phyloP scores from a whole-genome alignment of 1,284 basidiomycete species.

The Irpex sp. region DNA sequence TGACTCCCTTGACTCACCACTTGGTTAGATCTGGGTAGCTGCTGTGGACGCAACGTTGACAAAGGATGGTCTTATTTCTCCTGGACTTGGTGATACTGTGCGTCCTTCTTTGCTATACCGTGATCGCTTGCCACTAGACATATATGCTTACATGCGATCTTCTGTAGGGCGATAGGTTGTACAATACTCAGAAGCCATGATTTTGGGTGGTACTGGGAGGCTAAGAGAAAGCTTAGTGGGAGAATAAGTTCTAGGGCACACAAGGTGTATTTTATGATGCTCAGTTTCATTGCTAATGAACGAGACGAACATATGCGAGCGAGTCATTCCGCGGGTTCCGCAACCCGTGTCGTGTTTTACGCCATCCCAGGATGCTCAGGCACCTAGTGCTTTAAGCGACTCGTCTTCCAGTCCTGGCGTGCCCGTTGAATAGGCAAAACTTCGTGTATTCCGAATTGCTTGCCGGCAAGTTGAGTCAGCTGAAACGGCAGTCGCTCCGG shows the following conservation, averaged over 20 bases:
- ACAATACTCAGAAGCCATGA: conserved; percentile 28
- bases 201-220: background rate
- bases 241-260: background rate
- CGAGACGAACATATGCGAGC: too few relatives aligned
- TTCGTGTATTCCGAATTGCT: background rate
- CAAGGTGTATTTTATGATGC: background rate
- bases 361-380: too few relatives aligned
- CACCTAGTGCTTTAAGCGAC: too few relatives aligned
- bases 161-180: conserved; percentile 30
- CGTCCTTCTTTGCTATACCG: conserved; percentile 26
- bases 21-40: conserved; percentile 82
- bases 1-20: too few relatives aligned
- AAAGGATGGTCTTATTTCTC: conserved; percentile 68
- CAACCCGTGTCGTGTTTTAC: too few relatives aligned
- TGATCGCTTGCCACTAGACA: background rate
- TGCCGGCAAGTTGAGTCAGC: too few relatives aligned
- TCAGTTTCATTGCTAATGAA: too few relatives aligned
- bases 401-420: too few relatives aligned
- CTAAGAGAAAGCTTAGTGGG: too few relatives aligned
- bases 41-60: conserved; percentile 75
- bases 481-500: too few relatives aligned
- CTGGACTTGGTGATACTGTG: conserved; percentile 87
- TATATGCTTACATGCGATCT: background rate
- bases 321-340: too few relatives aligned
- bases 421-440: too few relatives aligned